Evolutionary conservation across 2,329 filamentous ascomycete species (phyloP), one percentile per base, ranked within the genome.

Genomic region (Penicillium sp.): DNA sequence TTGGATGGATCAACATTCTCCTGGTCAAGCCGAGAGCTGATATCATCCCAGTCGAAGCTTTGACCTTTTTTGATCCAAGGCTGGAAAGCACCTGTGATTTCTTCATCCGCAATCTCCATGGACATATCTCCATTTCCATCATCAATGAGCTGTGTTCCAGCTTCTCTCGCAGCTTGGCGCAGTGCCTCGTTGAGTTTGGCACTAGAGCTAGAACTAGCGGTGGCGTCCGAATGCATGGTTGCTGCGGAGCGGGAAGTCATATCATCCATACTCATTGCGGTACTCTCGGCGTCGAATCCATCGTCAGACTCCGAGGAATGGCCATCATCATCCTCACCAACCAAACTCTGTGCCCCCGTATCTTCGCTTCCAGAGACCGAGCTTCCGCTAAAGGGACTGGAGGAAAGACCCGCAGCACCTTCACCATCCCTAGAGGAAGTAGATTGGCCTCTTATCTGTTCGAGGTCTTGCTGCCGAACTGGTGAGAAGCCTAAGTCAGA

Each of bases 211-310:
- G 84, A 87, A 26, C 79, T 80, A 25, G 76, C 78, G 50, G 68
- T 69, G 29, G 75, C 79, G 58, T 79, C 77, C 22, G 83, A 85
- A 25, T 82, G 82, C 2, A 81, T 79, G 9, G 88, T 89, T 43
- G 80, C 83, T 43, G 85, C 76, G 15, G 88, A 89, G 25, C 84
- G 86, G 29, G 85, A 84, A 1, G 88, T 91, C 59, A 88, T 83
- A 63, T 92, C 89, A 58, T 93, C 90, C 43, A 96, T 78, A 33
- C 87, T 93, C 86, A 92, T 90, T 72, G 90, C 88, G 0, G 89
- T 92, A 27, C 86, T 88, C 61, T 90, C 88, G 58, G 89, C 78
- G 51, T 81, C 81, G 33, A 74, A 78, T 26, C 77, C 79, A 56
- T 73, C 73, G 35, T 76, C 74, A n/a, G 78, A 80, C 37, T 67